A percentile compares a stretch with the other conserved stretches of the same genome.
These are phyloP conservation scores for Ophiocordyceps australis DNA, from an alignment of 2,329 filamentous ascomycete genomes.

Conservation along the genomic window DNA sequence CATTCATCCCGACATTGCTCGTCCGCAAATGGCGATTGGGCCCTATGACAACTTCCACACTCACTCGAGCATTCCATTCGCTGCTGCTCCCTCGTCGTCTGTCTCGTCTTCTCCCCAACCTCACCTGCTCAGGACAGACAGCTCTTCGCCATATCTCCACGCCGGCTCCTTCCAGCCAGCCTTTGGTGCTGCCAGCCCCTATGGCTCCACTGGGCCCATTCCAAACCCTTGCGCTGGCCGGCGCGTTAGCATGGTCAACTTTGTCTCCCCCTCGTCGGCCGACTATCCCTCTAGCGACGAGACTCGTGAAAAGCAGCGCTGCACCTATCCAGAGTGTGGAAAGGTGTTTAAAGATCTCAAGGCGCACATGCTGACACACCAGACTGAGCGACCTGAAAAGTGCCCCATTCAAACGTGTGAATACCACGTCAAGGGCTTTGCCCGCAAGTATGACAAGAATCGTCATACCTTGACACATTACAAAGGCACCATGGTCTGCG, in stretches of 20 bases:
- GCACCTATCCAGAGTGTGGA: constrained; percentile 70
- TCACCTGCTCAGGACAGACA: constrained; percentile 29
- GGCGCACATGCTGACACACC: constrained; percentile 88
- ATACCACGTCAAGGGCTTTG: constrained; percentile 84
- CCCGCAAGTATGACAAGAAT: constrained; percentile 93
- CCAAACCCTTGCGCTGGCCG: constrained; percentile 29
- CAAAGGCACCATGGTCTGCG: constrained; percentile 94
- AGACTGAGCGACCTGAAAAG: constrained; percentile 80
- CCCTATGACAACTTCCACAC: constrained; percentile 31
- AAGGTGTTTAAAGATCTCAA: constrained; percentile 80
- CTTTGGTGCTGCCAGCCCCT: constrained; percentile 35
- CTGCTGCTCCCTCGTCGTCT: constrained; percentile 30
- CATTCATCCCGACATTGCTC: constrained; percentile 34
- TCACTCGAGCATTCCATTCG: constrained; percentile 23
- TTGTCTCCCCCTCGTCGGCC: constrained; percentile 41
- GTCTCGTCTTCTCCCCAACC: constrained; percentile 30
- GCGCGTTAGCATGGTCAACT: constrained; percentile 50
- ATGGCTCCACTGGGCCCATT: constrained; percentile 25
- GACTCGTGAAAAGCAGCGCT: constrained; percentile 50
- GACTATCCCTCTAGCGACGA: constrained; percentile 45
- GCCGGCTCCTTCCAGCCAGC: constrained; percentile 31
- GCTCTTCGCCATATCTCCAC: constrained; percentile 50
- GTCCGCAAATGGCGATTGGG: constrained; percentile 24
- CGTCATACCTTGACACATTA: constrained; percentile 87
- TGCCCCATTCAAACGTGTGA: constrained; percentile 86